Conservation (phyloP, 2,329 filamentous ascomycete species). For the Pseudocercospora eumusae region DNA sequence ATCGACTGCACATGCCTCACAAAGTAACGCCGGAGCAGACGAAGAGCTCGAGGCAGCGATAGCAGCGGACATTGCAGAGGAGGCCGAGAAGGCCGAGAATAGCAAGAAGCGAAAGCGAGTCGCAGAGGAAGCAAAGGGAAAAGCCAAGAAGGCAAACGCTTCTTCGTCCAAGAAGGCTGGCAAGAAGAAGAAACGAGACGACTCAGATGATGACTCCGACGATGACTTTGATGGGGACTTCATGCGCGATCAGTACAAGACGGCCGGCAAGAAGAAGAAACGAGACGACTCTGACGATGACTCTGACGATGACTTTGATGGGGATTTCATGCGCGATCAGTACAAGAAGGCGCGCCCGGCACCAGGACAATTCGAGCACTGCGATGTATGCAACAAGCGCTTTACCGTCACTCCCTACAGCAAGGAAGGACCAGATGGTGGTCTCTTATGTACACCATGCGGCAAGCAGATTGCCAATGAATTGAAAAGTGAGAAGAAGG, state of each 20-base stretch:
- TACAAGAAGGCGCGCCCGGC: constrained; percentile 60
- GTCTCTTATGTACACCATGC: constrained; percentile 80
- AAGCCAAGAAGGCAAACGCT: constrained; percentile 46
- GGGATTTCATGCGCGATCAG: constrained; percentile 52
- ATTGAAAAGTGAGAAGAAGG: constrained; percentile 61
- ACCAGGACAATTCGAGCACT: constrained; percentile 88
- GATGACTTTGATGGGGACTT: constrained; percentile 50
- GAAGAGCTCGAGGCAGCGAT: constrained; percentile 39
- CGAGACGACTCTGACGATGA: constrained; percentile 27
- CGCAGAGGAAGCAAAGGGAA: constrained; percentile 50
- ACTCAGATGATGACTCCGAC: constrained; percentile 38
- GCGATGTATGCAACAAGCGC: constrained; percentile 78
- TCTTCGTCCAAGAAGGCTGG: constrained; percentile 45
- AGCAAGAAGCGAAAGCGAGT: constrained; percentile 60
- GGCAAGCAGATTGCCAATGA: constrained; percentile 72
- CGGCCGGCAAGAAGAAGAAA: constrained; percentile 35
- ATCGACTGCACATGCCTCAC: constrained; percentile 34
- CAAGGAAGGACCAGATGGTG: constrained; percentile 76
- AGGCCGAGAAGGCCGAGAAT: constrained; percentile 39
- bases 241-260: too few species aligned
- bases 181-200: constrained; percentile 33
- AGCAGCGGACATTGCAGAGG: constrained; percentile 44
- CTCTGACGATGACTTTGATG: constrained; percentile 49
- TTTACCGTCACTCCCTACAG: constrained; percentile 94
- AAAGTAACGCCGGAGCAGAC: constrained; percentile 36